Base-by-base conservation (phyloP, 495 filamentous ascomycete species). In the Penicillium silybi region DNA sequence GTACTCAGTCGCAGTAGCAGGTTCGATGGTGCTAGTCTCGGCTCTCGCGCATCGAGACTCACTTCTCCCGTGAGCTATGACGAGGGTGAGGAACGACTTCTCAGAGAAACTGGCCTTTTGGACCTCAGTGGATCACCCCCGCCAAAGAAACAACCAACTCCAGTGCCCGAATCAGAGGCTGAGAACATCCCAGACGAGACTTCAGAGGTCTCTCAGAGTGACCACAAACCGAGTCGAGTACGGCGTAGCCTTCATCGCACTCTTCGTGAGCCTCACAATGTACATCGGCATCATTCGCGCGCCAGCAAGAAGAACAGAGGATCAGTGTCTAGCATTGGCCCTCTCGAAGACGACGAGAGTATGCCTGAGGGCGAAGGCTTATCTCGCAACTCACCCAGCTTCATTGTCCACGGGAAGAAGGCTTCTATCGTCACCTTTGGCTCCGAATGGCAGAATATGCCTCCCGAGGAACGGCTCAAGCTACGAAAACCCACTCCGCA, bases 331-430 rank as follows among this genome's bases (percentile, higher is more conserved):
- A 69, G 81, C 54, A 75, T 74, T 18, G 76, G 71, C 4, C 61
- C 78, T 51, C 73, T 75, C n/a, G 88, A 89, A 19, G 88, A 92
- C 29, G 73, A 47, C 54, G 66, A 59, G 26, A 56, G 44, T 13
- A 45, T 50, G 19, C 74, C 20, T 57, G 71, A 82, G 42, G 75
- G 74, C 13, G 90, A 92, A 65, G 81, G 85, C 9, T 77, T 98
- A 8, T 69, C 85, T 13, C 81, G 93, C 16, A 87, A 86, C 22
- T 82, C 85, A 10, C 89, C 90, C 10, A 95, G 87, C 57, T 97
- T 98, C 65, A 95, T 90, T 5, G 85, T 98, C 4, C 93, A 98
- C 63, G 93, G 93, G 48, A 98, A 98, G 74, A 97, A 98, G 67
- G 93, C 93, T 2, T 96, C 90, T 0, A 87, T 98, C 44, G 85